phyloP scores from a whole-genome alignment of 208 protist species.

The Perkinsela sp. region DNA sequence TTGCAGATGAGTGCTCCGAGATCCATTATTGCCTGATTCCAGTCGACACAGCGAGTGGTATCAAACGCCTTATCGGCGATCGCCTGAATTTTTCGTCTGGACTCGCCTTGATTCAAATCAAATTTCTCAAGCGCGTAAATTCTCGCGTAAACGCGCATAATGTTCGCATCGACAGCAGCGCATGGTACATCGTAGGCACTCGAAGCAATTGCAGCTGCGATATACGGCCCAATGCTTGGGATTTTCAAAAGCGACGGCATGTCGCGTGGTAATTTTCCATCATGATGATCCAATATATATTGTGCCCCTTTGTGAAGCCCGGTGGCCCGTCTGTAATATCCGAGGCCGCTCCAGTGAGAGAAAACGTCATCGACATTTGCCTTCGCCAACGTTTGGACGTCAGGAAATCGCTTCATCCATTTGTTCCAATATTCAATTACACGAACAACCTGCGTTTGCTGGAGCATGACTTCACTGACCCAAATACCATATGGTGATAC shows the following conservation, averaged over 20 bases:
- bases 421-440: slow-evolving; percentile 51
- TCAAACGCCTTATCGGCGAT: slow-evolving; percentile 2
- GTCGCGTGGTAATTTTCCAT: slow-evolving; percentile 11
- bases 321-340: slow-evolving; percentile 66
- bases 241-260: slow-evolving; percentile 22
- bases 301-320: slow-evolving; percentile 47
- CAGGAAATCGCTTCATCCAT: slow-evolving; percentile 65
- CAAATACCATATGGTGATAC: slow-evolving; percentile 43
- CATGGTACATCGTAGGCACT: slow-evolving; percentile 38
- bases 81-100: not conserved
- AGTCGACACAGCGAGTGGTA: slow-evolving; percentile 5
- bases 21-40: slow-evolving; percentile 74
- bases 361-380: slow-evolving; percentile 52
- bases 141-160: slow-evolving; percentile 58
- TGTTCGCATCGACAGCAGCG: slow-evolving; percentile 64
- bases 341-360: slow-evolving; percentile 57
- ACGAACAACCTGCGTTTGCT: slow-evolving; percentile 70
- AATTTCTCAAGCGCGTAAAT: slow-evolving; percentile 25
- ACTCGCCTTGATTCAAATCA: slow-evolving; percentile 24
- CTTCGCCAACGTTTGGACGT: slow-evolving; percentile 22
- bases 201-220: slow-evolving; percentile 63
- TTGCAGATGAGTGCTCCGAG: slow-evolving; percentile 54
- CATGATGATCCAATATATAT: slow-evolving; percentile 18
- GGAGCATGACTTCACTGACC: slow-evolving; percentile 77
- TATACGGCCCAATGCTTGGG: slow-evolving; percentile 69